These are phyloP conservation scores for Vinca minor DNA, from an alignment of 257 asterid species.

Conservation along the genomic window DNA sequence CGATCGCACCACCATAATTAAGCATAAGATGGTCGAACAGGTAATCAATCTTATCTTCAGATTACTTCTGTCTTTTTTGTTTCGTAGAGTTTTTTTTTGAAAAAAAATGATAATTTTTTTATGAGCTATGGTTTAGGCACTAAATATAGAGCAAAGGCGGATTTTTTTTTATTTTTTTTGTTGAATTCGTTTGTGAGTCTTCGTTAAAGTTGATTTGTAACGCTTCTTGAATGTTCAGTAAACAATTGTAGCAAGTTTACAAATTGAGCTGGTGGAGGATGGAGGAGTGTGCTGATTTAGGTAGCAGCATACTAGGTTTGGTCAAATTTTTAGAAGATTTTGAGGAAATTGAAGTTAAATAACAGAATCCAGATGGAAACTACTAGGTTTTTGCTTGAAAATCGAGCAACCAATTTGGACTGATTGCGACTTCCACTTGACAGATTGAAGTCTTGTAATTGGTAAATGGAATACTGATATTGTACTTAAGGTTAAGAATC, in stretches of 20 bases:
- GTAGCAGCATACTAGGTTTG: not conserved
- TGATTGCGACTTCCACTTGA: not conserved
- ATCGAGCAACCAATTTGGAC: not conserved
- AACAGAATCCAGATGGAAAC: not conserved
- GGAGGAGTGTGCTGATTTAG: not conserved
- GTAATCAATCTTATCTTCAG: conserved; percentile 17
- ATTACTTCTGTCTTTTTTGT: not conserved
- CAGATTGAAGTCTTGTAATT: not conserved
- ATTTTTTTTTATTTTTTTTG: no score
- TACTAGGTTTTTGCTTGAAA: not conserved
- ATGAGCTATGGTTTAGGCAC: not conserved
- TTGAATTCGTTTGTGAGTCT: not conserved
- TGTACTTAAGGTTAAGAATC: not conserved
- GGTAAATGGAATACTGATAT: no score
- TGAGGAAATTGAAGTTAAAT: not conserved
- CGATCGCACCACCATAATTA: conserved; percentile 89
- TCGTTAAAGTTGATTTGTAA: not conserved
- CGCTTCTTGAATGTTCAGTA: not conserved
- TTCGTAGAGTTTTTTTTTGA: no score
- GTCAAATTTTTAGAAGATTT: not conserved
- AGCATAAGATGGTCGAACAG: conserved; percentile 98
- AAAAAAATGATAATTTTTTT: no score
- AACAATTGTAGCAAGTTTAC: not conserved
- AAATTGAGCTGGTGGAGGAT: not conserved
- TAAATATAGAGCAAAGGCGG: not conserved